Base-by-base conservation (phyloP, 1,284 basidiomycete species). In the Schizophyllum amplum region DNA sequence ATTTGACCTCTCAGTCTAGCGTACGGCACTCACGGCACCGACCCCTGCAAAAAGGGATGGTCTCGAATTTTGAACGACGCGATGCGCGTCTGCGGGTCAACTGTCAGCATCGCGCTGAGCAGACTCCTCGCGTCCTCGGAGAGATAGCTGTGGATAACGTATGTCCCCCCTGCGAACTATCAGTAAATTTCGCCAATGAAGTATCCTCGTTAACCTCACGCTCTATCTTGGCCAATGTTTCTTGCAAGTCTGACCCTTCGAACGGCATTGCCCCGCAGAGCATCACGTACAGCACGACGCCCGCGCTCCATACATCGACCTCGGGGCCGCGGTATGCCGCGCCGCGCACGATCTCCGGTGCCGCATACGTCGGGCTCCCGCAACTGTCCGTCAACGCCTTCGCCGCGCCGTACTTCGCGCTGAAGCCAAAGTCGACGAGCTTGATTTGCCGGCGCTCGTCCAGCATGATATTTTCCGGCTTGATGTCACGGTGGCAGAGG, bases 341-440 rank as follows among this genome's bases (percentile, higher is more conserved):
- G 17, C 94, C 94, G 21, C 87, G 82, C 64, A 98, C 95, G 64
- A 98, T 94, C 67, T 98, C 94, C 1, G 94, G 94, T 0, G 94
- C 94, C 55, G 94, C 94, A 65, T 98, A 98, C 71, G 97, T 97
- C 0, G 94, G 94, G 69, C 90, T 94, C 1, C 94, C 94, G 69
- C 94, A 97, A 64, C 90, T 94, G 7, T 94, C 97, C 67, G 92
- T 92, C 60, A 97, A 76, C 69, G 97, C 97, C 68, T 94, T 92
- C 1, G 94, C 94, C 67, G 97, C 94, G 63, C 86, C 88, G 77
- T 97, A 95, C 69, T 96, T 87, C 69, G 94, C 96, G 3, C 90
- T 92, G 66, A 99, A 99, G 6, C 96, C 96, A 67, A 99, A 99
- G 69, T 99, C 97, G 23, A 95, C 95, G 53, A 99, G 89, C 73